Percentiles rank a stretch among this genome's conserved stretches.
Evolutionary conservation across 2,329 filamentous ascomycete genomes (phyloP).

Genomic region (Diaporthe eres): DNA sequence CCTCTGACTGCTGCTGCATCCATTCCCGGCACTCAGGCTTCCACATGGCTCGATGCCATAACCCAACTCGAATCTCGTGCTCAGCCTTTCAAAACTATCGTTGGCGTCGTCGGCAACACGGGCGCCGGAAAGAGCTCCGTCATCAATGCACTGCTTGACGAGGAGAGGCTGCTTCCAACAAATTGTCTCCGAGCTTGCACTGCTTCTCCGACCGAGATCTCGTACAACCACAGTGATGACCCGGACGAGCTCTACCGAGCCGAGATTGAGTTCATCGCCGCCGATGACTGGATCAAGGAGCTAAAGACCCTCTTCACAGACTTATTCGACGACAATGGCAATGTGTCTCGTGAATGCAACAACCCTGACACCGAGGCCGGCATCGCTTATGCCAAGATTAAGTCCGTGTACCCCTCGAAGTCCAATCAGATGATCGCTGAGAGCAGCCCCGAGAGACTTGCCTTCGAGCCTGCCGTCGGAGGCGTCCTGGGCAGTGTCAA

Average conservation of each 20-base stretch:
- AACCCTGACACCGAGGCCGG: conserved; percentile 1
- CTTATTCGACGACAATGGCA: conserved; percentile 9
- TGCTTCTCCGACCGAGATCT: conserved; percentile 3
- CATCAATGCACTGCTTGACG: conserved; percentile 10
- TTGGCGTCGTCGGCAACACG: conserved; percentile 7
- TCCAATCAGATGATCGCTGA: conserved; percentile 2
- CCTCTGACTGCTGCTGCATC: neutral
- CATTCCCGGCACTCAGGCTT: neutral
- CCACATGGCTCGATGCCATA: conserved; percentile 1
- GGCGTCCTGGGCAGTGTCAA: conserved; percentile 8
- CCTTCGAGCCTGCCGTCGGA: conserved; percentile 7
- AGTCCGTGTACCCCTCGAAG: neutral
- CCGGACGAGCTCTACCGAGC: conserved; percentile 3
- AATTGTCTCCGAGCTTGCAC: conserved; percentile 8
- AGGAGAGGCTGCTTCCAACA: conserved; percentile 6
- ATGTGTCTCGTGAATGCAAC: neutral
- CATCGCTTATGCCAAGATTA: conserved; percentile 8
- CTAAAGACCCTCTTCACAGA: neutral
- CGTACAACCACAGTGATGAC: neutral
- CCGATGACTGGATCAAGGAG: conserved; percentile 5
- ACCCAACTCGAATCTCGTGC: conserved; percentile 3
- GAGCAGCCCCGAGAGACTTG: conserved; percentile 1
- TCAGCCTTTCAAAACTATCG: conserved; percentile 8
- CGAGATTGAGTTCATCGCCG: conserved; percentile 3
- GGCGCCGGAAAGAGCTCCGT: conserved; percentile 4